Conservation (phyloP, 129 eudicot genomes). For the Calendula officinalis region DNA sequence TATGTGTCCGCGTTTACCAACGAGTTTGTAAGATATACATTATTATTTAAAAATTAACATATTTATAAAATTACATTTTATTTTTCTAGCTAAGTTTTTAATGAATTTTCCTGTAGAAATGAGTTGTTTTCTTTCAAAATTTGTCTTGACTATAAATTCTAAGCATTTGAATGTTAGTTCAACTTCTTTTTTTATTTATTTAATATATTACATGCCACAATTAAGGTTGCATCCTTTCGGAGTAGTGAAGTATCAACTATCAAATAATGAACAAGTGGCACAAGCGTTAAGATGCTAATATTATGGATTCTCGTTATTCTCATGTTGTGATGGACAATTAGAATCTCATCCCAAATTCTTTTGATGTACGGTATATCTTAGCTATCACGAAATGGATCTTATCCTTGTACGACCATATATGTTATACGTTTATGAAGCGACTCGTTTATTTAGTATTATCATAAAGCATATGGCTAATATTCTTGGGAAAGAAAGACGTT, state of each 20-base stretch:
- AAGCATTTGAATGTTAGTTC: background rate
- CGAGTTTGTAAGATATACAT: too few relatives aligned
- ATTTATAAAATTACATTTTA: too few relatives aligned
- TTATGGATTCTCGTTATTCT: constrained; percentile 20
- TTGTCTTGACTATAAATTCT: background rate
- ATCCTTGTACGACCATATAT: background rate
- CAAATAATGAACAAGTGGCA: constrained; percentile 3
- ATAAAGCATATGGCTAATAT: too few relatives aligned
- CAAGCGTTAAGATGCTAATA: constrained; percentile 12
- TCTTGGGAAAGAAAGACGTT: too few relatives aligned
- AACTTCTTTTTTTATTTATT: background rate
- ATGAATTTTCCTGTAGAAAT: too few relatives aligned
- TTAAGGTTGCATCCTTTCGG: background rate
- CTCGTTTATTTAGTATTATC: too few relatives aligned
- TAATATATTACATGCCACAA: background rate
- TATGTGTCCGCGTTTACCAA: too few relatives aligned
- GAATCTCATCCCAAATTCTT: constrained; percentile 10
- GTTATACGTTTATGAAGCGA: background rate
- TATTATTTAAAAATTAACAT: too few relatives aligned
- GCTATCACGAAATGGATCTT: background rate
- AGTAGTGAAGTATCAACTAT: constrained; percentile 13
- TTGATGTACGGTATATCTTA: constrained; percentile 20
- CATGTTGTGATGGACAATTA: constrained; percentile 17
- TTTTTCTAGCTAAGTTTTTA: too few relatives aligned
- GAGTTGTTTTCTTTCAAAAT: too few relatives aligned